Percentiles rank a stretch among this genome's conserved stretches.
Conservation (phyloP, 2,329 filamentous ascomycete species). For the Aspergillus fijiensis region DNA sequence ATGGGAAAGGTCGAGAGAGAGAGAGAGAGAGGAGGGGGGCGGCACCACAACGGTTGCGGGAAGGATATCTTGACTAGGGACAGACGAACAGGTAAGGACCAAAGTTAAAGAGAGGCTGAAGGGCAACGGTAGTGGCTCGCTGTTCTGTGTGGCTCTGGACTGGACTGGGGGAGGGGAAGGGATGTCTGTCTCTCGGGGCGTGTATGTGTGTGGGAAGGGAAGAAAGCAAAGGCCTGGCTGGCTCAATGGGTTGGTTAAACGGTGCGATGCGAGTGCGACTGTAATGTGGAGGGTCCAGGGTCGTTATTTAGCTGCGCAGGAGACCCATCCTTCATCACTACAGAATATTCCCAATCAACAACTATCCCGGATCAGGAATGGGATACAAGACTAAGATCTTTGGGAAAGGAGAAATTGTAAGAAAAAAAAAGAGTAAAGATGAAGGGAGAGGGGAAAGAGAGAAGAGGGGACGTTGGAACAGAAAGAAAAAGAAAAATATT, state of each 20-base stretch:
- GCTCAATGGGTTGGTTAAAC: constrained; percentile 20
- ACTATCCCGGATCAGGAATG: constrained; percentile 19
- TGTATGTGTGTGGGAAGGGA: constrained; percentile 11
- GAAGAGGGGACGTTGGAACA: constrained; percentile 14
- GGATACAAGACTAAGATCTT: constrained; percentile 7
- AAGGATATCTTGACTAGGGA: constrained; percentile 21
- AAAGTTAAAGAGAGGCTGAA: constrained; percentile 28
- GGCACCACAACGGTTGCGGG: constrained; percentile 19
- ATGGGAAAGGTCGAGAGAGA: constrained; percentile 11
- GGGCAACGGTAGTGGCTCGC: constrained; percentile 25
- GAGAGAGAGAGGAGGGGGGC: constrained; percentile 18
- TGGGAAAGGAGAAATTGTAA: background rate
- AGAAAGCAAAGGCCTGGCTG: constrained; percentile 6
- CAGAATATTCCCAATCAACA: constrained; percentile 17
- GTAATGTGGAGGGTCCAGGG: constrained; percentile 40
- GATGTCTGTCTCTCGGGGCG: background rate
- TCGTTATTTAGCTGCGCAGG: constrained; percentile 41
- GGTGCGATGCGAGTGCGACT: constrained; percentile 25
- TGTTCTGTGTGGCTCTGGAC: constrained; percentile 28
- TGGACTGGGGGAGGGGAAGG: constrained; percentile 13
- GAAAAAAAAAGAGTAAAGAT: background rate
- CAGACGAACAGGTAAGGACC: constrained; percentile 19
- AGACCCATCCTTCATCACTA: constrained; percentile 29
- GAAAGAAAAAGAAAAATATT: constrained; percentile 16
- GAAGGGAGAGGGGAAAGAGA: constrained; percentile 12